Percentiles rank a stretch among this genome's conserved stretches.
These are phyloP conservation scores for Neoboletus brunneissimus DNA, from an alignment of 768 basidiomycete genomes.

Conservation along the genomic window DNA sequence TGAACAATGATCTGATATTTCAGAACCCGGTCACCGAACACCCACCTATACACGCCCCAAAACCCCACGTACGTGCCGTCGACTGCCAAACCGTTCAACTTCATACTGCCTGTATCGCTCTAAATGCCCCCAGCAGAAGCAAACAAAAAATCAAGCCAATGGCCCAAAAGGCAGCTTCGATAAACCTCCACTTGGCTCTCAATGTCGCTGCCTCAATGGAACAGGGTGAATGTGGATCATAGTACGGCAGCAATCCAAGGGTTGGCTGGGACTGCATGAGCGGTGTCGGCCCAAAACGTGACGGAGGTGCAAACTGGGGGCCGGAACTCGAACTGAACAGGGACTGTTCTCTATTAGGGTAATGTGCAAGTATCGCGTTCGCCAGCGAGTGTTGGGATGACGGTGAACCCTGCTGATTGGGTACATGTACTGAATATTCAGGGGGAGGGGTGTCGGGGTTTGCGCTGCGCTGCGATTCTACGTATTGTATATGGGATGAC, in stretches of 20 bases:
- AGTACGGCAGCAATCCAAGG: slow-evolving; percentile 38
- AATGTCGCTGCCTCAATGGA: slow-evolving; percentile 36
- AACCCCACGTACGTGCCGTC: not conserved
- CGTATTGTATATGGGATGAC: slow-evolving; percentile 12
- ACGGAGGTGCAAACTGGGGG: slow-evolving; percentile 17
- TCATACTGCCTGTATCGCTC: slow-evolving; percentile 8
- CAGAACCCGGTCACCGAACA: not conserved
- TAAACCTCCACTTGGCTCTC: slow-evolving; percentile 45
- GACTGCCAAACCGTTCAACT: not conserved
- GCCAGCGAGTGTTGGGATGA: slow-evolving; percentile 20
- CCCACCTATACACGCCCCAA: not conserved
- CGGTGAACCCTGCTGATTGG: slow-evolving; percentile 9
- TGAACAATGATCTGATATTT: not conserved
- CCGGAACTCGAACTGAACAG: slow-evolving; percentile 15
- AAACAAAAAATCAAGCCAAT: slow-evolving; percentile 31
- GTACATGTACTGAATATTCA: slow-evolving; percentile 24
- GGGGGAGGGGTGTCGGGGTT: slow-evolving; percentile 33
- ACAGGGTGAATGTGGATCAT: slow-evolving; percentile 42
- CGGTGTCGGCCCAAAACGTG: slow-evolving; percentile 40
- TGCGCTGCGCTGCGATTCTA: slow-evolving; percentile 16
- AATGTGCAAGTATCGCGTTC: slow-evolving; percentile 12
- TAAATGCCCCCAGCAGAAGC: slow-evolving; percentile 27
- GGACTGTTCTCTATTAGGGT: slow-evolving; percentile 13
- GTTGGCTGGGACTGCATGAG: slow-evolving; percentile 35
- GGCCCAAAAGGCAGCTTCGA: slow-evolving; percentile 41